Base-by-base conservation (phyloP, 257 asterid genomes). In the Nicotiana tomentosiformis region DNA sequence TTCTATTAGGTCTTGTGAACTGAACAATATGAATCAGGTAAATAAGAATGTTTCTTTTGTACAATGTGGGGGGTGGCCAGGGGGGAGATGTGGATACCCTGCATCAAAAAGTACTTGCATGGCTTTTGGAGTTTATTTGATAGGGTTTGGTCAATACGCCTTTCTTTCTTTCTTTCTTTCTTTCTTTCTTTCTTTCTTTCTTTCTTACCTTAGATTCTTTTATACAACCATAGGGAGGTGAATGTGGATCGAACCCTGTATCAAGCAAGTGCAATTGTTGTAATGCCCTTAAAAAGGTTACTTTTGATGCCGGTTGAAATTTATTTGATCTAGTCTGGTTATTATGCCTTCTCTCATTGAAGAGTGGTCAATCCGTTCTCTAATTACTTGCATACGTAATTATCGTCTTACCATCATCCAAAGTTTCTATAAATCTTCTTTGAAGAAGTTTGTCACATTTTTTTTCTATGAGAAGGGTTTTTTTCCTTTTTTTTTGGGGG, bases 101-200 rank as follows among this genome's bases (percentile, higher is more conserved):
- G 77, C 32, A 69, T 69, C 56, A 43, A 46, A 72, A 10, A 72
- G 37, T 65, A 5, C 58, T 70, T 43, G 5, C 1, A 51, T 20
- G 78, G 78, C 35, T 43, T 70, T 23, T 70, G n/a, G 32, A 70
- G n/a, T 70, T 70, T 20, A 20, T 70, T 70, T 43, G 78, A 70
- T 14, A 32, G 5, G 5, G 20, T 5, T 2, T 72, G 79, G 61
- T 53, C 79, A 72, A 46, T 46, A 46, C 58, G 10, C 10, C 61
- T 46, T 72, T 32, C 57, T 51, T 39, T 39, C 49, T 7, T 11
- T 51, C 79, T 72, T 23, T 23, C 26, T 23, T 23, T 23, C 26
- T 23, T 39, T 39, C 49, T 72, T 23, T 23, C 26, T 23, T 23
- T 23, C 26, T 23, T 39, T 39, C 49, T 23, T 39, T 39, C 49